Evolutionary conservation across 208 protist genomes (phyloP).

Genomic region (Trichomonas gallinae): DNA sequence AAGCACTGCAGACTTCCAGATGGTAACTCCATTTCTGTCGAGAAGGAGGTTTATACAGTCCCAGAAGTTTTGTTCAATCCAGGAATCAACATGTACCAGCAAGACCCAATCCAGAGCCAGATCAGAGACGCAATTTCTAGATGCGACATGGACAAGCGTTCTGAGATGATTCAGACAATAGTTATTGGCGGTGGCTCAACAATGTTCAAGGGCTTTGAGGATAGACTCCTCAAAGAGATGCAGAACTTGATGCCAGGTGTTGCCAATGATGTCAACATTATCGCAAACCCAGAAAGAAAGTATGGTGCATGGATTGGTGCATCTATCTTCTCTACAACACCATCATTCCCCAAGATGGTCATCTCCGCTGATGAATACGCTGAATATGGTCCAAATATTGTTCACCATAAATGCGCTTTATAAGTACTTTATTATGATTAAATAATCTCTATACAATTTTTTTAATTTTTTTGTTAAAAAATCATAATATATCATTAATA

Average conservation of each 20-base stretch:
- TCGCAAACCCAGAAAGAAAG: conserved; percentile 55
- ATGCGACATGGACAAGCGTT: background rate
- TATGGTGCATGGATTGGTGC: conserved; percentile 51
- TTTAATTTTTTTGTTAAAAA: no score
- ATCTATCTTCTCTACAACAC: conserved; percentile 37
- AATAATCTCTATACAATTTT: no score
- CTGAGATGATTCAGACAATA: background rate
- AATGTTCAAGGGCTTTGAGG: background rate
- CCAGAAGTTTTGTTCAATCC: background rate
- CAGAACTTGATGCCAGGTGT: conserved; percentile 33
- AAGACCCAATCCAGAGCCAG: conserved; percentile 44
- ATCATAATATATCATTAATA: no score
- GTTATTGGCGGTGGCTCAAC: background rate
- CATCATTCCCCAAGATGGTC: conserved; percentile 41
- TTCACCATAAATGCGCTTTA: conserved; percentile 42
- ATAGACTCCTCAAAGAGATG: background rate
- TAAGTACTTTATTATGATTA: no score
- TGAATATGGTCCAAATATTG: conserved; percentile 40
- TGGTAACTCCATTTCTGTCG: background rate
- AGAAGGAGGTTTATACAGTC: background rate
- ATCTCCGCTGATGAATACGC: conserved; percentile 46
- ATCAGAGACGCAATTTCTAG: background rate
- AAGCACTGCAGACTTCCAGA: conserved; percentile 45
- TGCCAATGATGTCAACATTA: conserved; percentile 47
- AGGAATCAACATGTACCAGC: background rate